Base-by-base conservation (phyloP, 1,139 yeast genomes). In the Candida glucosophila region DNA sequence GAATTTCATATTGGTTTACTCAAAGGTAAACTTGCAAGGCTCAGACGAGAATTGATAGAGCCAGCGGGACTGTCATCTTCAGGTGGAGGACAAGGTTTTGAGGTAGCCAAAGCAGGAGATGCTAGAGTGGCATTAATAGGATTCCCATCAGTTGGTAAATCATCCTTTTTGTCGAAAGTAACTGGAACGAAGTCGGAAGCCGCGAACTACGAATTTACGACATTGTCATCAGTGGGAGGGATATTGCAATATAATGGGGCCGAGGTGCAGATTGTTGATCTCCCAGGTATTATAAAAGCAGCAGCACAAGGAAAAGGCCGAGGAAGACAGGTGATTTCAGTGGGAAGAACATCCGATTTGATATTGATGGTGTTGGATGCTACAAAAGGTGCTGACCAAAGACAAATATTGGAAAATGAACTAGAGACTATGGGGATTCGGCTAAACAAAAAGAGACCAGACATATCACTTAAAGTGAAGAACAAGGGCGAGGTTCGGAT, bases 241-340 rank as follows among this genome's bases (percentile, higher is more conserved):
- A 90, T 88, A 11, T 63, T 90, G 41, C 90, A 86, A 49, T 85
- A 88, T 47, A 86, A 86, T 48, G 97, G 97, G 20, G 95, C 98
- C 0, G 96, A 88, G 46, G 86, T 90, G 32, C 98, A 90, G 55
- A 79, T 90, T 41, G 88, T 90, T 11, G 98, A 90, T 69, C 61
- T 90, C 34, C 98, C 98, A 1, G 98, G 98, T 52, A 90, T 90
- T 43, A 90, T 90, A 34, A 85, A 83, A 49, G 97, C 97, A 21
- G 98, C 98, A 9, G 69, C 94, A 15, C 95, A 83, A 48, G 98
- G 98, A 44, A 86, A 88, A 52, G 98, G 98, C 44, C 74, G 98
- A 54, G 98, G 98, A 33, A 69, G 95, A 42, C 97, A 90, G 50
- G 98, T 90, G 22, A 88, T 90, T 39, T 82, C 97, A 1, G 92